These are phyloP conservation scores for Melaleuca quinquenervia DNA, from an alignment of 345 rosid species.

Conservation along the genomic window DNA sequence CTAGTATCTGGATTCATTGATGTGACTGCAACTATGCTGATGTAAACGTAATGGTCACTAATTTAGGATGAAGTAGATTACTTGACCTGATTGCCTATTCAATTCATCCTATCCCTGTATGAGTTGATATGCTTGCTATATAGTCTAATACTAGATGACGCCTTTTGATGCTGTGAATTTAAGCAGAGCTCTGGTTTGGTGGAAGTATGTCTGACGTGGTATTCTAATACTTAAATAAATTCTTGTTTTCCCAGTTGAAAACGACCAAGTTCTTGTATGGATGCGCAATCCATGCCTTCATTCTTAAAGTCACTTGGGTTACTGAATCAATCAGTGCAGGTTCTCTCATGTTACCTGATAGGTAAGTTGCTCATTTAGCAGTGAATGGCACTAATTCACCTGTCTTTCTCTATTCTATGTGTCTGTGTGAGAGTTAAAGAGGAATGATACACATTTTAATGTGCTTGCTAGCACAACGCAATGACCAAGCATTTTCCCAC, in stretches of 20 bases:
- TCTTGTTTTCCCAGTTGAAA: constrained; percentile 27
- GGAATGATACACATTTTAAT: not conserved
- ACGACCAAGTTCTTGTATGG: constrained; percentile 54
- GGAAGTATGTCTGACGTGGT: not conserved
- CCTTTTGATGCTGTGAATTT: not conserved
- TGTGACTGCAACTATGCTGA: not conserved
- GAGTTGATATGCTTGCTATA: not conserved
- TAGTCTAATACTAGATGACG: not conserved
- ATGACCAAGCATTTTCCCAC: not conserved
- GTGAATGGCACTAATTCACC: not conserved
- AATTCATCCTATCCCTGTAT: not conserved
- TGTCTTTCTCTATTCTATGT: not conserved
- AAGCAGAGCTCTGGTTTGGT: not conserved
- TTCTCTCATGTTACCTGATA: constrained; percentile 24
- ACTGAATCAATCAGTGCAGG: constrained; percentile 45
- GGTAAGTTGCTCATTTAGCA: constrained; percentile 21
- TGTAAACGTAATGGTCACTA: not conserved
- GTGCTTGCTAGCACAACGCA: not conserved
- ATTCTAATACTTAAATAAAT: not conserved
- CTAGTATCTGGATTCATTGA: not conserved
- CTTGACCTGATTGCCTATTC: not conserved
- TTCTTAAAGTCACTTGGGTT: constrained; percentile 42
- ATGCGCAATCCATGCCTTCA: constrained; percentile 37
- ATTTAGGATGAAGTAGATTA: not conserved
- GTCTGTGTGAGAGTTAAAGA: not conserved